A percentile compares a stretch with the other conserved stretches of the same genome.
phyloP scores from a whole-genome alignment of 2,329 filamentous ascomycete species.

The Ophioceras dolichostomum region DNA sequence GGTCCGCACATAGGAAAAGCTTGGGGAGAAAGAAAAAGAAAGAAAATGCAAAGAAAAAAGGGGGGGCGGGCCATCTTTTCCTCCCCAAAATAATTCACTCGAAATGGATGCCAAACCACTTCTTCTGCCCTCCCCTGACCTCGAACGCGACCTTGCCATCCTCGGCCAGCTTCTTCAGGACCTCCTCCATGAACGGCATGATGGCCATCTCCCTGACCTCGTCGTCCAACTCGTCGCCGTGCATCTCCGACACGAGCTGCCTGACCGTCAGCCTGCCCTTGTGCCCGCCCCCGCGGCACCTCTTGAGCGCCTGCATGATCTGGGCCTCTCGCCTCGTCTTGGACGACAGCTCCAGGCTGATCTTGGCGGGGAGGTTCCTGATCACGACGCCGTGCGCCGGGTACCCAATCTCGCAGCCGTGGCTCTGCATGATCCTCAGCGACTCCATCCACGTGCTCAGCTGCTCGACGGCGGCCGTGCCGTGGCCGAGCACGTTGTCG shows the following conservation, averaged over 20 bases:
- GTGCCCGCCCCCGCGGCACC: slow-evolving; percentile 7
- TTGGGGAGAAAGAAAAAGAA: background rate
- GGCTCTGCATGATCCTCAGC: slow-evolving; percentile 7
- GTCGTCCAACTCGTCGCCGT: slow-evolving; percentile 23
- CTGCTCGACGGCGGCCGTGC: slow-evolving; percentile 76
- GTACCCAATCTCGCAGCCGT: slow-evolving; percentile 25
- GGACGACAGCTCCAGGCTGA: slow-evolving; percentile 20
- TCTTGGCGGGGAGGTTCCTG: slow-evolving; percentile 22
- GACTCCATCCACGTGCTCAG: slow-evolving; percentile 36
- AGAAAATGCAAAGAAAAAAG: background rate
- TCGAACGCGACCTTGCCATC: slow-evolving; percentile 23
- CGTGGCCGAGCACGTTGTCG: slow-evolving; percentile 80
- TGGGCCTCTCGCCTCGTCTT: slow-evolving; percentile 26
- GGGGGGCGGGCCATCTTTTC: no score
- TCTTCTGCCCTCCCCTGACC: background rate
- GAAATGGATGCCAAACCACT: background rate
- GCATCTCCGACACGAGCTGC: slow-evolving; percentile 27
- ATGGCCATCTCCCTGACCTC: slow-evolving; percentile 22
- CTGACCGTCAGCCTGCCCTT: slow-evolving; percentile 23
- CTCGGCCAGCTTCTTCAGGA: slow-evolving; percentile 27
- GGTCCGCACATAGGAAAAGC: background rate
- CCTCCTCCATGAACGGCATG: slow-evolving; percentile 29
- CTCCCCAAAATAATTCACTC: background rate
- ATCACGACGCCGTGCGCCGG: slow-evolving; percentile 30
- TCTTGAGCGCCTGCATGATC: slow-evolving; percentile 16